Base-by-base conservation (phyloP, 1,284 basidiomycete genomes). In the Gymnopus androsaceus region DNA sequence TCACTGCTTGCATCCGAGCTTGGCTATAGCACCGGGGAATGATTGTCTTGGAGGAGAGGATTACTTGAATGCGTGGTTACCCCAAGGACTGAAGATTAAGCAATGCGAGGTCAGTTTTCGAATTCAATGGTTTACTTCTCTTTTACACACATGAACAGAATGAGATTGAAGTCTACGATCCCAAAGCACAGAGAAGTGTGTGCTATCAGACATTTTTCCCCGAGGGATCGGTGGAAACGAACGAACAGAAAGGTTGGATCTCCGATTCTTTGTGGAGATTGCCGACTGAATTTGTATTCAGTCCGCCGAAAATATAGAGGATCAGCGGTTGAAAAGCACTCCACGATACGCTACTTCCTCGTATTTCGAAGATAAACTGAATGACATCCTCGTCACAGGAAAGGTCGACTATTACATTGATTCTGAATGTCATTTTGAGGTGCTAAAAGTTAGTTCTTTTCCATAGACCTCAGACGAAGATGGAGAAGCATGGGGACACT, bases 331-430 rank as follows among this genome's bases (percentile, higher is more conserved):
- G 48, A n/a, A 72, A 73, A 9, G 4, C 70, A 73, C 51, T 73
- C 70, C 41, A 68, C 68, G 49, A 72, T 75, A n/a, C n/a, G n/a
- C n/a, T 61, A 68, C 66, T 8, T 67, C 72, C 15, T 68, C 69
- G 63, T 68, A 73, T 50, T 54, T 60, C 4, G 57, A 63, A 3
- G 76, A 73, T 59, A 74, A 15, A 31, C 69, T 81, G 15, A 67
- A 67, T 41, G 80, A 81, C 60, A 78, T 82, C 34, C 66, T 83
- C 54, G 68, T 81, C 52, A 79, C 77, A 11, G 81, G 80, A 34
- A 68, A 77, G 64, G 77, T 78, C 47, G 28, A 75, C 45, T 30
- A 17, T 8, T 19, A 31, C 38, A 9, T 37, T 42, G 14, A 44
- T 30, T 64, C 54, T 5, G 9, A 36, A 45, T 17, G 37, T 17